Evolutionary conservation across 441 rosid species (phyloP).

Genomic region (Erodium moschatum): DNA sequence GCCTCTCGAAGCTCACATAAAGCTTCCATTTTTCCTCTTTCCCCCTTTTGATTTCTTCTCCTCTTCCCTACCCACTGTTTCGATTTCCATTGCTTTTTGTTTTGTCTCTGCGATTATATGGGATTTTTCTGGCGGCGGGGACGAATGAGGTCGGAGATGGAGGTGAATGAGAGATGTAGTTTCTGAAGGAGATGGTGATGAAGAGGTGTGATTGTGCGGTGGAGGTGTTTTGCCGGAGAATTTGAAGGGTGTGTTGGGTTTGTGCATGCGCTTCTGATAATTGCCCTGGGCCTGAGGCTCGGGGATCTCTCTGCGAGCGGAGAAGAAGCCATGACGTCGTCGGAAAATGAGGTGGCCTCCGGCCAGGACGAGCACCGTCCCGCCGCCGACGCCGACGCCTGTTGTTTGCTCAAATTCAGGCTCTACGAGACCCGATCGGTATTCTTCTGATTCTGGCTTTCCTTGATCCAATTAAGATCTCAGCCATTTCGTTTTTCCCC

Average conservation of each 20-base stretch:
- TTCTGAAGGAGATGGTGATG: not conserved
- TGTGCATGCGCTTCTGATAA: slow-evolving; percentile 3
- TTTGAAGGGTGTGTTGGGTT: not conserved
- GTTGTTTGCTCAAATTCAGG: slow-evolving; percentile 70
- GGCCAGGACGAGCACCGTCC: slow-evolving; percentile 15
- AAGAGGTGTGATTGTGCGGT: not conserved
- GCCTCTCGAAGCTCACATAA: not conserved
- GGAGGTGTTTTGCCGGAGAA: slow-evolving; percentile 1
- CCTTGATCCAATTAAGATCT: slow-evolving; percentile 16
- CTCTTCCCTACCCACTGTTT: not conserved
- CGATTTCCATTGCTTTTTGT: not conserved
- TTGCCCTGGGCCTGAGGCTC: slow-evolving; percentile 6
- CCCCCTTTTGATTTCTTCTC: not conserved
- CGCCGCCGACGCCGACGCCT: slow-evolving; percentile 43
- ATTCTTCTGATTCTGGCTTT: slow-evolving; percentile 11
- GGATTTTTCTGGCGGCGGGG: not conserved
- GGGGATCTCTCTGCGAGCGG: not conserved
- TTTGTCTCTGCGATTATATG: not conserved
- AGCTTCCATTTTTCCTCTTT: not conserved
- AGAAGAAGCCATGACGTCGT: not conserved
- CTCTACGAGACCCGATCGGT: slow-evolving; percentile 76
- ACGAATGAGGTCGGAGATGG: not conserved
- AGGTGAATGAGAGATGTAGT: not conserved
- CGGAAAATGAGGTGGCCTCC: not conserved
- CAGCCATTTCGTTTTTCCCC: slow-evolving; percentile 5